Evolutionary conservation across 257 asterid species (phyloP), one percentile per base, ranked within the genome.

Genomic region (Pogostemon cablin): DNA sequence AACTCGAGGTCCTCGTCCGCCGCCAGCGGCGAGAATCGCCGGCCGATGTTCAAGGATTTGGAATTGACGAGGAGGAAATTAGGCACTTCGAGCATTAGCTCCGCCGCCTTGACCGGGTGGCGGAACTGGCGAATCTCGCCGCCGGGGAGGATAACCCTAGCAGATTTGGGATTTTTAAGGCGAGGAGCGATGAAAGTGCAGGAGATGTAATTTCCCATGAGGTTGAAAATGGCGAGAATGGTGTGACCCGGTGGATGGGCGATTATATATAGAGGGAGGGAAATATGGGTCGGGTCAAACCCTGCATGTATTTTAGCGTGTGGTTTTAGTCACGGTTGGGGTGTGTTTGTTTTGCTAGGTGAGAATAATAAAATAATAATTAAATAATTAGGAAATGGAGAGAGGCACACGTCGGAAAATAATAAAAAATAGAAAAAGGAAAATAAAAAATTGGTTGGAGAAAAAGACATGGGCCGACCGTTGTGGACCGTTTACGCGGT

Each of bases 51-150:
- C 17, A 89, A 72, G 7, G 87, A 75, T 32, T 61, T 73, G 12
- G 92, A 77, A 76, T 87, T 81, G 9, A 85, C 85, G 58, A 89
- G 48, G 86, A 85, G 87, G 54, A 34, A 80, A 66, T 35, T 73
- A 0, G 96, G 92, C 5, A 79, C 74, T 44, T 89, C 95, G 25
- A 89, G 88, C 95, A 89, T 89, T 61, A 89, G 81, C 74, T 89
- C 95, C 12, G 95, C 96, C 65, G 95, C 96, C 80, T 77, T 87
- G 1, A 77, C 79, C 40, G 84, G 81, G 6, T 89, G 81, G 8
- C 83, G 80, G 75, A 84, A 84, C 72, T 82, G 88, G 11, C 81
- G 82, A 5, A 87, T 73, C 74, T 87, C 84, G 60, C 96, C 96
- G 58, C 75, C 81, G 25, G 91, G 92, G 60, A 89, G 81, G 39